Percentiles rank a stretch among this genome's conserved stretches.
These are phyloP conservation scores for Calamus simplicifolius DNA, from an alignment of 176 grass and related monocot species.

Conservation along the genomic window DNA sequence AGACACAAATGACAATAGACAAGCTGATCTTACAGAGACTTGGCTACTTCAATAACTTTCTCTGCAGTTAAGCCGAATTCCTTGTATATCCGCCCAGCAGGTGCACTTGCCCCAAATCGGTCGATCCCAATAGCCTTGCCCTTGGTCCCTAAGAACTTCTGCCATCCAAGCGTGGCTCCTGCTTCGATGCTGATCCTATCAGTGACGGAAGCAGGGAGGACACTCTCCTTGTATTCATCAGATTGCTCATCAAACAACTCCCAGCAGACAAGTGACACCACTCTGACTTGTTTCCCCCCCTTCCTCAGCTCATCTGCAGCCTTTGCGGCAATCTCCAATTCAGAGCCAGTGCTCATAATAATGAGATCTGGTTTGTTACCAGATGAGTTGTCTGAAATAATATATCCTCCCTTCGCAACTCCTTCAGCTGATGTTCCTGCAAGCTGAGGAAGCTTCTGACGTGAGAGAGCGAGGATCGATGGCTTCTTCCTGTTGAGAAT, in stretches of 20 bases:
- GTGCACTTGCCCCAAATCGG: constrained; percentile 31
- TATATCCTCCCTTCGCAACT: constrained; percentile 42
- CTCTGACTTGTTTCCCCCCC: constrained; percentile 19
- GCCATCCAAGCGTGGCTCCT: constrained; percentile 41
- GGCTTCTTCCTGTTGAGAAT: constrained; percentile 40
- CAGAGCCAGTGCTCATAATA: constrained; percentile 44
- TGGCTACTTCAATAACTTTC: constrained; percentile 29
- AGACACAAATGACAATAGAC: too few species aligned
- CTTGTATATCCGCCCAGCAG: constrained; percentile 43
- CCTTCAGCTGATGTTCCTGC: constrained; percentile 27
- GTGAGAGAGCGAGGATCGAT: constrained; percentile 33
- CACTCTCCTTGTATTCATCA: constrained; percentile 34
- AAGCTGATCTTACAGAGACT: constrained; percentile 11
- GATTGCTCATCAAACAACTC: constrained; percentile 52
- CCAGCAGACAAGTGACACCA: constrained; percentile 57
- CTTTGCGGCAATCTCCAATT: constrained; percentile 46
- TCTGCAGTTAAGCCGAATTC: constrained; percentile 40
- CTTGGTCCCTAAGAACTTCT: constrained; percentile 37
- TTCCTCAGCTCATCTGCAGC: constrained; percentile 33
- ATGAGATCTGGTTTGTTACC: constrained; percentile 42
- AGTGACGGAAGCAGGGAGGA: constrained; percentile 34
- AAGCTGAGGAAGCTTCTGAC: constrained; percentile 44
- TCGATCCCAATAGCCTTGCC: constrained; percentile 35
- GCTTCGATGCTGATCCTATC: constrained; percentile 48
- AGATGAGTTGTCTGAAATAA: constrained; percentile 28